Percentiles rank a stretch among this genome's conserved stretches.
Evolutionary conservation across 495 filamentous ascomycete genomes (phyloP).

Genomic region (Penicillium silybi): DNA sequence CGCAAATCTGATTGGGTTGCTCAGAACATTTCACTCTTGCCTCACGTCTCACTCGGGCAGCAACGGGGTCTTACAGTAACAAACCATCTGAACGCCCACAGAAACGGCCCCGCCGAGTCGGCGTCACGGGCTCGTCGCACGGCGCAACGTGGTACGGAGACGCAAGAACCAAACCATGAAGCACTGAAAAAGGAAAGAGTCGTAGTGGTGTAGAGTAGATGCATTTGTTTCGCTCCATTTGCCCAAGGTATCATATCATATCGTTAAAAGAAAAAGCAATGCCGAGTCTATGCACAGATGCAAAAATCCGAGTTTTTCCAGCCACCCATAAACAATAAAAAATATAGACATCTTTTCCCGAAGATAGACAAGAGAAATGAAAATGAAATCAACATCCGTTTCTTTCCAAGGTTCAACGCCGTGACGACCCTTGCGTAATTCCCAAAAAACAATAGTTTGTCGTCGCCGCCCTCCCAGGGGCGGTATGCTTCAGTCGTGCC

Average conservation of each 20-base stretch:
- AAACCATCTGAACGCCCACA: not conserved
- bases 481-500: conserved; percentile 13
- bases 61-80: not conserved
- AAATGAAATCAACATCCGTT: not conserved
- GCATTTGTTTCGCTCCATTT: conserved; percentile 7
- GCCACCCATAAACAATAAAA: conserved; percentile 15
- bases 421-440: not conserved
- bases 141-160: conserved; percentile 15
- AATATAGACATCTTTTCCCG: conserved; percentile 7
- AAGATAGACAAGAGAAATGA: conserved; percentile 2
- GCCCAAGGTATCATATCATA: conserved; percentile 24
- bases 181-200: not conserved
- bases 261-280: conserved; percentile 22
- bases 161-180: not conserved
- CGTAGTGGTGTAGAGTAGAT: not conserved
- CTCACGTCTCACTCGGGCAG: conserved; percentile 18
- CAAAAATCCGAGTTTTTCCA: conserved; percentile 12
- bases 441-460: conserved; percentile 6
- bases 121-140: conserved; percentile 1
- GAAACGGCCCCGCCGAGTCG: not conserved
- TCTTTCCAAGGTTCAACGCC: not conserved
- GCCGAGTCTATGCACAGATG: conserved; percentile 25
- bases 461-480: conserved; percentile 11
- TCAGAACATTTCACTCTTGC: not conserved
- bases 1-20: conserved; percentile 1